Evolutionary conservation across 148 eudicot genomes (phyloP), one percentile per base, ranked within the genome.

Genomic region (Rhododendron mucronatum): DNA sequence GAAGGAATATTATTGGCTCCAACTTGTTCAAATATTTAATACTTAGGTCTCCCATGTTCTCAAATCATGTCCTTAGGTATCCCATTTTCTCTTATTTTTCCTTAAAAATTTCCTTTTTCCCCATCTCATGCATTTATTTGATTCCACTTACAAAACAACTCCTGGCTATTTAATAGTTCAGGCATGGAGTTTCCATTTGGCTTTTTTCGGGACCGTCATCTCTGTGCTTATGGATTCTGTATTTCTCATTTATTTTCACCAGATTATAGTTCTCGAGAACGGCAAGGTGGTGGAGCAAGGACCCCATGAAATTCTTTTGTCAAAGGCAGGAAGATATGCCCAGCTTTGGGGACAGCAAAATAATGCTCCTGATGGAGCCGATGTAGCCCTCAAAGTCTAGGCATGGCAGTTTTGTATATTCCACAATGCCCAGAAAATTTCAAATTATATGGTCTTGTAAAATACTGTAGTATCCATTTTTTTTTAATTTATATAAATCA

Each of bases 311-410:
- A 89, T 86, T 84, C 95, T 96, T 67, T 86, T 96, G 83, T 88
- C 93, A 20, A 93, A 90, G 77, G 88, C 93, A 1, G 99, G 97
- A 53, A 92, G 99, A 92, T 96, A 96, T 79, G 92, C 99, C 10
- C 99, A 95, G 88, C 94, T 96, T n/a, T 96, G 99, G 99, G 80
- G 92, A 88, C 99, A 95, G 63, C 99, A 96, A 87, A 96, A 93
- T 86, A 95, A 91, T 84, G 87, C 95, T 3, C 85, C 89, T 81
- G 98, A 95, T 84, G 87, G 89, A 83, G 74, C 88, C 86, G 98
- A 95, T 89, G 51, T 90, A 30, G 90, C 90, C 73, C 83, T 87
- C 81, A 93, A 93, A 88, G 39, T 89, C 50, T 87, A 88, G 82
- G 86, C 88, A 10, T 88, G 83, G 87, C 47, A 50, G 30, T 69